Evolutionary conservation across 1,284 basidiomycete genomes (phyloP).

Genomic region (Malassezia yamatoensis): DNA sequence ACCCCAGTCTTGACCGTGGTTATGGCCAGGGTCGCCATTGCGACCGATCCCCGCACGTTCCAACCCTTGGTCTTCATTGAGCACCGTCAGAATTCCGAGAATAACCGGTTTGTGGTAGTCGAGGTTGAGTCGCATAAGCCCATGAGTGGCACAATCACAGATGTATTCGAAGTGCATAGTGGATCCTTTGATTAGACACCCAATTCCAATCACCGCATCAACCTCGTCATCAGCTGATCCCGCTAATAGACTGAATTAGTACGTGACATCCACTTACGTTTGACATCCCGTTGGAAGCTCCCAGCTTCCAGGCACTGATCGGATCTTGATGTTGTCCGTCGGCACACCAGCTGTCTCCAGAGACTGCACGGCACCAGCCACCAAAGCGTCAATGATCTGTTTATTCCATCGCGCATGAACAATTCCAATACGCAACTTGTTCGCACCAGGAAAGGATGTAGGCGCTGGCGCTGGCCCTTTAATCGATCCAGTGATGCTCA

Average conservation of each 20-base stretch:
- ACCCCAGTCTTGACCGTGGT: constrained; percentile 94
- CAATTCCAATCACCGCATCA: constrained; percentile 90
- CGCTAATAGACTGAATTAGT: too few relatives aligned
- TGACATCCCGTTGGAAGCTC: constrained; percentile 39
- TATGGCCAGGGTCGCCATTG: constrained; percentile 66
- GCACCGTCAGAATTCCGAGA: constrained; percentile 86
- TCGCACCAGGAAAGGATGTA: constrained; percentile 36
- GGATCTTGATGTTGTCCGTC: constrained; percentile 75
- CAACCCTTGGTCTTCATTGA: constrained; percentile 87
- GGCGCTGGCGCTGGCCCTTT: constrained; percentile 42
- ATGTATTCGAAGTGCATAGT: constrained; percentile 61
- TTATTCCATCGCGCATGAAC: constrained; percentile 63
- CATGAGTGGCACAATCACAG: constrained; percentile 79
- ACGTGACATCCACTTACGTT: constrained; percentile 7
- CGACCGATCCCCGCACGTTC: constrained; percentile 68
- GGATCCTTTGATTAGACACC: constrained; percentile 81
- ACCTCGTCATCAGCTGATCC: background rate
- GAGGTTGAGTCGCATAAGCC: constrained; percentile 83
- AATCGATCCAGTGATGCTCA: constrained; percentile 19
- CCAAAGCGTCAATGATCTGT: constrained; percentile 68
- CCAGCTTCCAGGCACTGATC: constrained; percentile 70
- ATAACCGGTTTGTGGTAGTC: constrained; percentile 91
- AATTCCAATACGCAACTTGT: constrained; percentile 40
- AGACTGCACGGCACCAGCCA: constrained; percentile 65
- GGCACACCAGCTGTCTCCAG: constrained; percentile 76